These are phyloP conservation scores for Peronospora belbahrii DNA, from an alignment of 352 stramenopile genomes.

Conservation along the genomic window DNA sequence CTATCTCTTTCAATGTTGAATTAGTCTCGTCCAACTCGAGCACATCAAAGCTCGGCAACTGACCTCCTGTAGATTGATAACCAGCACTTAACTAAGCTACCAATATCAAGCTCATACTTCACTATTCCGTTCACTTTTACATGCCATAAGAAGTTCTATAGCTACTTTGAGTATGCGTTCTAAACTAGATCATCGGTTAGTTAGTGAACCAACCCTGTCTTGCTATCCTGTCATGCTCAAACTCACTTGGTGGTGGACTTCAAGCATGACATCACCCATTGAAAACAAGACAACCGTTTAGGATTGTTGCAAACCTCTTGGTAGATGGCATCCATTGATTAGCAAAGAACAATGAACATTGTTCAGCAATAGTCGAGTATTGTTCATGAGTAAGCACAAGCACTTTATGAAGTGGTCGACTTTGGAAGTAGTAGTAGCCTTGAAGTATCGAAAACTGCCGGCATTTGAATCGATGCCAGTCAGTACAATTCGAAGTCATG, in stretches of 20 bases:
- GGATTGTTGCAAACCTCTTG: not conserved
- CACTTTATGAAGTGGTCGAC: no score
- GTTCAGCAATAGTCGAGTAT: no score
- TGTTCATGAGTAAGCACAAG: no score
- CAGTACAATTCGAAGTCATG: no score
- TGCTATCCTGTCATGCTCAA: not conserved
- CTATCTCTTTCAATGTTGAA: not conserved
- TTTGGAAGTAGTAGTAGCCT: no score
- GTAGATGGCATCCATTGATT: not conserved
- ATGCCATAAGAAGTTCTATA: not conserved
- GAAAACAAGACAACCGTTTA: not conserved
- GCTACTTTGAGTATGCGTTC: not conserved
- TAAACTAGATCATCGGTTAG: not conserved
- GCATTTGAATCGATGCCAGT: no score
- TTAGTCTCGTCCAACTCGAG: not conserved
- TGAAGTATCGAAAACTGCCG: no score
- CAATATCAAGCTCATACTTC: not conserved
- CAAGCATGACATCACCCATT: not conserved
- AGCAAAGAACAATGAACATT: no score
- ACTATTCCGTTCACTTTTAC: not conserved
- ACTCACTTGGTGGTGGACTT: not conserved
- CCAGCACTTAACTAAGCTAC: not conserved
- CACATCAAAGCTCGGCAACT: not conserved
- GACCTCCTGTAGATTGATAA: not conserved
- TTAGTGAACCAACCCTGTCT: not conserved